Evolutionary conservation across 108 stramenopile genomes (phyloP).

Genomic region (Aureococcus anophagefferens): DNA sequence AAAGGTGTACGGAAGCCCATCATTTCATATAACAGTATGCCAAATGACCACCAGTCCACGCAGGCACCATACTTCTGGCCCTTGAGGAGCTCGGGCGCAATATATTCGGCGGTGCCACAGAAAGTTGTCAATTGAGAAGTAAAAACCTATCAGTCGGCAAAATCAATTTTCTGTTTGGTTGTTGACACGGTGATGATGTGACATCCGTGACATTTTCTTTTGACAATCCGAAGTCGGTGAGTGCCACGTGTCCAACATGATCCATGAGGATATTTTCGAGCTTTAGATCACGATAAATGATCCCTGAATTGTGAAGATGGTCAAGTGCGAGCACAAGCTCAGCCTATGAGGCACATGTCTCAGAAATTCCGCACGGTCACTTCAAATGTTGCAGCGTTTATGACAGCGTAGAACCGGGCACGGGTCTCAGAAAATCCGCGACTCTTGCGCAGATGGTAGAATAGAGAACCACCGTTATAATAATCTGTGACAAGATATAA

Average conservation of each 20-base stretch:
- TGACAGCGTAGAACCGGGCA: conserved; percentile 44
- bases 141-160: not conserved
- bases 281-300: conserved; percentile 50
- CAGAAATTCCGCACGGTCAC: too few species aligned
- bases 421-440: conserved; percentile 25
- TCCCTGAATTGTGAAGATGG: conserved; percentile 40
- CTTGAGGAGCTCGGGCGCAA: conserved; percentile 32
- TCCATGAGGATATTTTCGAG: conserved; percentile 50
- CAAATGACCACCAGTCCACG: conserved; percentile 42
- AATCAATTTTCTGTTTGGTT: too few species aligned
- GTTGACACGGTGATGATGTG: too few species aligned
- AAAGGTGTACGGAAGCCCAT: conserved; percentile 33
- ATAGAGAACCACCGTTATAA: conserved; percentile 33
- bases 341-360: conserved; percentile 1
- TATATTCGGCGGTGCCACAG: conserved; percentile 40
- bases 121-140: conserved; percentile 11
- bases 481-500: conserved; percentile 35
- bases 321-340: conserved; percentile 44
- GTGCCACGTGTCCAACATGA: conserved; percentile 37
- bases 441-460: conserved; percentile 34
- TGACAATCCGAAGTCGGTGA: conserved; percentile 49
- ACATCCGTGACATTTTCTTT: conserved; percentile 29
- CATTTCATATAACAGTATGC: conserved; percentile 38
- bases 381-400: too few species aligned
- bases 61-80: conserved; percentile 25